A percentile compares a stretch with the other conserved stretches of the same genome.
These are phyloP conservation scores for Pythium coloratum DNA, from an alignment of 352 stramenopile species.

Conservation along the genomic window DNA sequence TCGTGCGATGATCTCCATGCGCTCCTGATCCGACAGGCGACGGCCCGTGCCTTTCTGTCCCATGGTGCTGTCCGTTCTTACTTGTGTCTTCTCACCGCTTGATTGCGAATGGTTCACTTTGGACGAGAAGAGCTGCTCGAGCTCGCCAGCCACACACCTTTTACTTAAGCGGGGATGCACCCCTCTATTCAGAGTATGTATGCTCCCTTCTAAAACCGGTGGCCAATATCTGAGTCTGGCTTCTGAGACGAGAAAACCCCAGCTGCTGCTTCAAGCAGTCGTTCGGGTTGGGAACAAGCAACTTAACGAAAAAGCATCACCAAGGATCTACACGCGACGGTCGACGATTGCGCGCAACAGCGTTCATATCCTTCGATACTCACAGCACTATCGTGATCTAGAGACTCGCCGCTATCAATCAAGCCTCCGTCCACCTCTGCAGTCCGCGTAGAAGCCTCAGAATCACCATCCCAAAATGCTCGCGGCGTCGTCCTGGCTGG, in stretches of 20 bases:
- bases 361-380: neutral
- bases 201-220: constrained; percentile 10
- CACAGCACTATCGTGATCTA: neutral
- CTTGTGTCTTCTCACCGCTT: neutral
- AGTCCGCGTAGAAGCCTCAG: neutral
- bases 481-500: constrained; percentile 20
- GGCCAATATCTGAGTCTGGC: constrained; percentile 14
- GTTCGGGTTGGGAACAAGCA: neutral
- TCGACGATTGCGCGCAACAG: neutral
- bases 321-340: neutral
- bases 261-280: constrained; percentile 15
- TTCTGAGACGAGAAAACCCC: constrained; percentile 9
- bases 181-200: neutral
- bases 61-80: constrained; percentile 11
- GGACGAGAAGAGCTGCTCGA: neutral
- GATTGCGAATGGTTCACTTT: constrained; percentile 28
- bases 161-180: constrained; percentile 14
- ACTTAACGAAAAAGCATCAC: neutral
- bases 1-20: constrained; percentile 71
- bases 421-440: neutral
- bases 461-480: constrained; percentile 1
- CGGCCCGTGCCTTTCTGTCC: constrained; percentile 48
- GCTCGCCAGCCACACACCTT: constrained; percentile 8
- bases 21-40: constrained; percentile 70
- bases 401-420: constrained; percentile 5